Evolutionary conservation across 179 eudicot species (phyloP).

Genomic region (Spergularia azorica): DNA sequence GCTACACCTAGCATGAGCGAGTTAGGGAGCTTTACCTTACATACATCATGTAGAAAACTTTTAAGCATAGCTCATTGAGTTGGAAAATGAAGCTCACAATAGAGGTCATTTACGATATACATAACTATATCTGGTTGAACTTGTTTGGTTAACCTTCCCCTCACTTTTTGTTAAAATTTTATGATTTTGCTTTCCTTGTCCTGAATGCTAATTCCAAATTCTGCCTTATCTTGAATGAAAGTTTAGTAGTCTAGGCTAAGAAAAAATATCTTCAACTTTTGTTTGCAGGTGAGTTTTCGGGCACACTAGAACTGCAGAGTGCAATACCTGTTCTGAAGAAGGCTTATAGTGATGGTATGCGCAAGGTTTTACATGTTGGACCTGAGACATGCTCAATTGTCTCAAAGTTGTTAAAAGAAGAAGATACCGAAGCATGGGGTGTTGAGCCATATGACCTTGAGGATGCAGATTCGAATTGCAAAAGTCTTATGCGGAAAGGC

Average conservation of each 20-base stretch:
- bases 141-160: neutral
- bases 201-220: neutral
- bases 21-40: too few species aligned
- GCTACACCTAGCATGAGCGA: too few species aligned
- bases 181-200: neutral
- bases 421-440: conserved; percentile 96
- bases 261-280: neutral
- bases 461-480: conserved; percentile 74
- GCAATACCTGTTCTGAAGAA: conserved; percentile 78
- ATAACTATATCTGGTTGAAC: neutral
- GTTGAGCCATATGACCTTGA: conserved; percentile 97
- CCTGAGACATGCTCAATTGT: conserved; percentile 93
- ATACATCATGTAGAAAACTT: too few species aligned
- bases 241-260: neutral
- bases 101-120: too few species aligned
- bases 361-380: conserved; percentile 90
- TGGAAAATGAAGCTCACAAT: too few species aligned
- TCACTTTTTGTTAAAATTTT: neutral
- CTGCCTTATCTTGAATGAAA: neutral
- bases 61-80: too few species aligned
- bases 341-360: conserved; percentile 86
- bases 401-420: conserved; percentile 71
- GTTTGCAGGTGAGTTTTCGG: conserved; percentile 70
- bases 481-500: conserved; percentile 78
- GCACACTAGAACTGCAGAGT: conserved; percentile 76